A percentile compares a stretch with the other conserved stretches of the same genome.
These are phyloP conservation scores for Trichocladium uniseriatum DNA, from an alignment of 495 filamentous ascomycete species.

Conservation along the genomic window DNA sequence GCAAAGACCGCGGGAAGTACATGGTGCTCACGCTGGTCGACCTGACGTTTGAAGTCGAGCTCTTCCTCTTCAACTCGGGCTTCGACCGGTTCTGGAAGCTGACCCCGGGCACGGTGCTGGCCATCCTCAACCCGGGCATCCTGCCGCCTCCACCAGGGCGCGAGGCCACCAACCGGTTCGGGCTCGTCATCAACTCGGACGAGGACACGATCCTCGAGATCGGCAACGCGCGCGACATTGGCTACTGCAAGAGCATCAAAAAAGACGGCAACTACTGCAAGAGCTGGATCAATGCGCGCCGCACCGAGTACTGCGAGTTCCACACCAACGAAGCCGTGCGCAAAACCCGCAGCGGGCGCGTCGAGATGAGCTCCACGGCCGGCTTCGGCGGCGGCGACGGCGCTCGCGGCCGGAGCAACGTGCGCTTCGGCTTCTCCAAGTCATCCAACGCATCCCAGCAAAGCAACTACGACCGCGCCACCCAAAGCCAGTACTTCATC, in stretches of 20 bases:
- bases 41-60: constrained; percentile 80
- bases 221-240: constrained; percentile 74
- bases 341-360: constrained; percentile 57
- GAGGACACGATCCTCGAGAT: constrained; percentile 87
- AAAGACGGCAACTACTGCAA: constrained; percentile 76
- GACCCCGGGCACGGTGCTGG: constrained; percentile 73
- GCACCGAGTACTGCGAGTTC: constrained; percentile 88
- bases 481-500: constrained; percentile 52
- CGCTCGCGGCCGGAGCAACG: constrained; percentile 23
- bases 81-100: constrained; percentile 90
- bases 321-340: constrained; percentile 74
- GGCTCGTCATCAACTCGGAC: constrained; percentile 68
- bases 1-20: constrained; percentile 60
- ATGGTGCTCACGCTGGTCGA: constrained; percentile 87
- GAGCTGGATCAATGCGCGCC: constrained; percentile 76
- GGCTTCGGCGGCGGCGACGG: constrained; percentile 32
- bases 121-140: constrained; percentile 86
- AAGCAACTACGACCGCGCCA: constrained; percentile 49
- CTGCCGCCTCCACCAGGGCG: constrained; percentile 71
- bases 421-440: constrained; percentile 7
- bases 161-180: constrained; percentile 71
- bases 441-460: constrained; percentile 19
- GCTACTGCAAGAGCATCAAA: constrained; percentile 74
- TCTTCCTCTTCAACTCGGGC: constrained; percentile 84
- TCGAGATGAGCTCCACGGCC: constrained; percentile 67